phyloP scores from a whole-genome alignment of 164 flowering plant genomes.

The Warburgia ugandensis region DNA sequence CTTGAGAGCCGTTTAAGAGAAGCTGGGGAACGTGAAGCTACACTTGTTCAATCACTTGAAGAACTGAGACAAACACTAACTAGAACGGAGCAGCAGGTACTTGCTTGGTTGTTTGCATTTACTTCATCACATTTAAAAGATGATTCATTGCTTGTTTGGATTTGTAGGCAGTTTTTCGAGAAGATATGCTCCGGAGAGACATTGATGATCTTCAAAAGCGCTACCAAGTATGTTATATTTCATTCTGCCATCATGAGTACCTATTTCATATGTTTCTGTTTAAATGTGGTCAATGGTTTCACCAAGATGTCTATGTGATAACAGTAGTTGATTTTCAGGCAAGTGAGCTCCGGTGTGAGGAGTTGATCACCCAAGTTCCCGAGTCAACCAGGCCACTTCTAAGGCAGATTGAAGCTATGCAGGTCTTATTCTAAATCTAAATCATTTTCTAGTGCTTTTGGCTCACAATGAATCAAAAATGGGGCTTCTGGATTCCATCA shows the following conservation, averaged over 20 bases:
- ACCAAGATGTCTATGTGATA: constrained; percentile 1
- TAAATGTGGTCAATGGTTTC: neutral
- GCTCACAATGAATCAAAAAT: too few relatives aligned
- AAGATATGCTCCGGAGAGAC: constrained; percentile 82
- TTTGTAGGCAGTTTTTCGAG: constrained; percentile 76
- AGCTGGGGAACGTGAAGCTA: constrained; percentile 88
- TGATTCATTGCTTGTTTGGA: constrained; percentile 3
- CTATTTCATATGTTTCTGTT: neutral
- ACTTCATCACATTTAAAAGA: neutral
- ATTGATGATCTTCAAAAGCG: constrained; percentile 97
- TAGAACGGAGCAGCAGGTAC: constrained; percentile 93
- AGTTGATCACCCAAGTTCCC: constrained; percentile 89
- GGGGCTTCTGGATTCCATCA: too few relatives aligned
- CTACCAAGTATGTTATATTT: constrained; percentile 55
- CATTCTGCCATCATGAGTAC: constrained; percentile 1
- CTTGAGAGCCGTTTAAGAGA: constrained; percentile 82
- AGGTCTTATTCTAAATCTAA: constrained; percentile 35
- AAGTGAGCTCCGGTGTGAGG: constrained; percentile 97
- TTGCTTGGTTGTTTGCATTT: neutral
- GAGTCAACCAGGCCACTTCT: constrained; percentile 98
- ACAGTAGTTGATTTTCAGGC: constrained; percentile 39
- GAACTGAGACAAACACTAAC: constrained; percentile 84
- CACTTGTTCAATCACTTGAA: constrained; percentile 89
- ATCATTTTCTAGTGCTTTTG: neutral
- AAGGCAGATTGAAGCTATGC: constrained; percentile 98